These are phyloP conservation scores for Ceratocystis cubensis DNA, from an alignment of 2,329 filamentous ascomycete species.

Conservation along the genomic window DNA sequence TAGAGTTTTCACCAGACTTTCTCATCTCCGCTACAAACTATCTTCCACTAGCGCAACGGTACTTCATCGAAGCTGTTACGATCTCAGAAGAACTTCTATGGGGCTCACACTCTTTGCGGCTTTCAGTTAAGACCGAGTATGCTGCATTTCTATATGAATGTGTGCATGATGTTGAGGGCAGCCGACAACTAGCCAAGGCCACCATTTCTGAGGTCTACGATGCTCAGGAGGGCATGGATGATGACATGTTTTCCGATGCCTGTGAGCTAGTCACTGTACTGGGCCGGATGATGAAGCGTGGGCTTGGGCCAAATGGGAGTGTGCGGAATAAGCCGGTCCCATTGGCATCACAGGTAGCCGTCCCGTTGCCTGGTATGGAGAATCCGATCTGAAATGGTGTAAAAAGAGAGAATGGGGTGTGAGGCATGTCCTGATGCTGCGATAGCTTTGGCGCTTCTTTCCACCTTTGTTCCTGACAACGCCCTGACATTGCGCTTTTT, in stretches of 20 bases:
- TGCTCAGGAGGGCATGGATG: slow-evolving; percentile 81
- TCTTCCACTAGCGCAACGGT: slow-evolving; percentile 64
- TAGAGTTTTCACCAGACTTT: slow-evolving; percentile 38
- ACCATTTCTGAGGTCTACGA: slow-evolving; percentile 87
- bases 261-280: slow-evolving; percentile 76
- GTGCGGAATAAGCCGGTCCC: slow-evolving; percentile 25
- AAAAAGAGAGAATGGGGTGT: neutral
- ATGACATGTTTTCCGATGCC: slow-evolving; percentile 88
- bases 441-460: neutral
- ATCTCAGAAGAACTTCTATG: slow-evolving; percentile 67
- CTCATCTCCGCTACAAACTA: slow-evolving; percentile 70
- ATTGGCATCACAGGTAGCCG: slow-evolving; percentile 22
- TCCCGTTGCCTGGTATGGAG: slow-evolving; percentile 32
- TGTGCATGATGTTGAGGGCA: slow-evolving; percentile 64
- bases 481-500: neutral
- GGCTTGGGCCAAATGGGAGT: slow-evolving; percentile 35
- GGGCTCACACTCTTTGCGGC: slow-evolving; percentile 75
- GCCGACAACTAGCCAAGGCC: slow-evolving; percentile 62
- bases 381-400: slow-evolving; percentile 30
- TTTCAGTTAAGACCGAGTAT: slow-evolving; percentile 87
- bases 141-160: slow-evolving; percentile 91
- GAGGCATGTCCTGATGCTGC: neutral
- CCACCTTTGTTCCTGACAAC: too few relatives aligned
- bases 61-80: slow-evolving; percentile 64
- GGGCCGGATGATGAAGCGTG: slow-evolving; percentile 78